Evolutionary conservation across 2,329 filamentous ascomycete genomes (phyloP).

Genomic region (Apiospora kogelbergensis): DNA sequence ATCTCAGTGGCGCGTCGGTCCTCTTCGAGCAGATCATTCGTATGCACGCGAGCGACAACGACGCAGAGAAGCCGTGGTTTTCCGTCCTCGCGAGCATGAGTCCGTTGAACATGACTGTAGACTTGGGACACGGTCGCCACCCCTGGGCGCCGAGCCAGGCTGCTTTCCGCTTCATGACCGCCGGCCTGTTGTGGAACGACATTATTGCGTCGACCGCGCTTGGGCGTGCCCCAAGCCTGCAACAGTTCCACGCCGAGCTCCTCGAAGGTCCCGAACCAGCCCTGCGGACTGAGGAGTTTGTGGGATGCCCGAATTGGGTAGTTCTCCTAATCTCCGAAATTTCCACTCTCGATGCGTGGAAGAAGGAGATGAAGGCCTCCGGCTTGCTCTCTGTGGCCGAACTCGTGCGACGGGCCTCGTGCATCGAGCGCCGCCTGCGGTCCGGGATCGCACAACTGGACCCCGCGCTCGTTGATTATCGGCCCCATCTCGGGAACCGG

Average conservation of each 20-base stretch:
- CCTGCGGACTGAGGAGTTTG: conserved; percentile 48
- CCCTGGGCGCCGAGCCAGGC: conserved; percentile 47
- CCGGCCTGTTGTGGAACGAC: conserved; percentile 48
- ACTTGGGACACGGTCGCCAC: conserved; percentile 24
- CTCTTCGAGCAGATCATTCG: conserved; percentile 49
- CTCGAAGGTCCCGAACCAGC: conserved; percentile 35
- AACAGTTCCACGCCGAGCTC: conserved; percentile 39
- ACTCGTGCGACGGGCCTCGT: conserved; percentile 20
- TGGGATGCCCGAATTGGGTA: conserved; percentile 59
- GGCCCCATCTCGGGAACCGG: conserved; percentile 18
- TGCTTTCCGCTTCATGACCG: conserved; percentile 47
- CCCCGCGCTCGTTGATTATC: background rate
- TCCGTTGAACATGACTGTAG: conserved; percentile 10
- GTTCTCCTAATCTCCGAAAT: conserved; percentile 55
- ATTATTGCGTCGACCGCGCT: conserved; percentile 49
- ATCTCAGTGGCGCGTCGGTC: conserved; percentile 48
- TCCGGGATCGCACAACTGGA: conserved; percentile 16
- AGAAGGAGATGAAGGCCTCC: conserved; percentile 50
- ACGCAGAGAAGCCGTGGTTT: conserved; percentile 29
- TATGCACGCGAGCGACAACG: conserved; percentile 17
- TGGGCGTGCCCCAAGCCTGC: conserved; percentile 41
- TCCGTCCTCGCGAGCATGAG: conserved; percentile 31
- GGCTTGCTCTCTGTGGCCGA: conserved; percentile 43
- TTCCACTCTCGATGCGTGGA: conserved; percentile 54
- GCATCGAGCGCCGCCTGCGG: conserved; percentile 19